phyloP scores from a whole-genome alignment of 2,329 filamentous ascomycete genomes.

The Claviceps sp. region DNA sequence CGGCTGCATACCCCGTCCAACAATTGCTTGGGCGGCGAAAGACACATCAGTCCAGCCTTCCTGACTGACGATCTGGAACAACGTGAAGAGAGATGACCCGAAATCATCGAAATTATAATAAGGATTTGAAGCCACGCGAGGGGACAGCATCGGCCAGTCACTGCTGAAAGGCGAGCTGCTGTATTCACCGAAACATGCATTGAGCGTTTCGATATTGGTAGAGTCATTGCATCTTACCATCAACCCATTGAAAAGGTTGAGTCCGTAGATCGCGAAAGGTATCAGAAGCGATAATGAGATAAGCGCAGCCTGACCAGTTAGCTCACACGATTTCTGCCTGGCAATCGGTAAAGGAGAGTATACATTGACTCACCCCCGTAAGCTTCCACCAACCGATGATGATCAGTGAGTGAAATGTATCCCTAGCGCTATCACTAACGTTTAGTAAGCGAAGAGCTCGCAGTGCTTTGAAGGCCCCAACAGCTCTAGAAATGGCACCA shows the following conservation, averaged over 20 bases:
- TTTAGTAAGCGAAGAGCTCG: constrained; percentile 85
- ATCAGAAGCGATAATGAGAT: constrained; percentile 90
- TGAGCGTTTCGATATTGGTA: constrained; percentile 43
- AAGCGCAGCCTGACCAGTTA: constrained; percentile 52
- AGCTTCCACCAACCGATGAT: constrained; percentile 92
- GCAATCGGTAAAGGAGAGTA: background rate
- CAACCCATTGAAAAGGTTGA: constrained; percentile 83
- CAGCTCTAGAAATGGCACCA: constrained; percentile 73
- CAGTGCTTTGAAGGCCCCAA: constrained; percentile 93
- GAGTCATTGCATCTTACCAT: constrained; percentile 64
- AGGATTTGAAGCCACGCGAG: constrained; percentile 66
- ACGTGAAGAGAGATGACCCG: constrained; percentile 81
- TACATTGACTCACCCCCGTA: constrained; percentile 47
- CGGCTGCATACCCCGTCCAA: constrained; percentile 62
- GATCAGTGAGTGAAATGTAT: constrained; percentile 94
- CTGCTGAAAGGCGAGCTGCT: constrained; percentile 57
- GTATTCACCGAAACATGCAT: constrained; percentile 77
- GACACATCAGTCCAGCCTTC: constrained; percentile 97
- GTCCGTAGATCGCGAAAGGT: constrained; percentile 89
- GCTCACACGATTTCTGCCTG: background rate
- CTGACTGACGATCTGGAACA: constrained; percentile 97
- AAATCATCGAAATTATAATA: constrained; percentile 94
- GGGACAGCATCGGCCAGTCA: constrained; percentile 70
- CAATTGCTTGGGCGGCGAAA: constrained; percentile 70
- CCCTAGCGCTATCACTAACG: constrained; percentile 85